Percentiles rank a stretch among this genome's conserved stretches.
Evolutionary conservation across 179 eudicot species (phyloP).

Genomic region (Silene coronaria): DNA sequence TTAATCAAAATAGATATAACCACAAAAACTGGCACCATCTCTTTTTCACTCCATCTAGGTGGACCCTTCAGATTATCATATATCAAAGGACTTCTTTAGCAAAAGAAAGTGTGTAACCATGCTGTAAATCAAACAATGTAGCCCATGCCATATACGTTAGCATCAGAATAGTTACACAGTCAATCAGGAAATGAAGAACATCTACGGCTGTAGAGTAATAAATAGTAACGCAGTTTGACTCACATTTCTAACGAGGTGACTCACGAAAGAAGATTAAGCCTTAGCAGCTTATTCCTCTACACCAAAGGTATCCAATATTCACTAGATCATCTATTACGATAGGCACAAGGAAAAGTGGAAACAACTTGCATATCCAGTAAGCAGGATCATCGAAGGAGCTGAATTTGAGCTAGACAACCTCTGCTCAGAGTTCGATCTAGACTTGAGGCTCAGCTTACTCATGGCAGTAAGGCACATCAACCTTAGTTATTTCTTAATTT

Average conservation of each 20-base stretch:
- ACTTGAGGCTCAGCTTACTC: too few species aligned
- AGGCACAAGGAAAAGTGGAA: too few species aligned
- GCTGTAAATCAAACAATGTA: background rate
- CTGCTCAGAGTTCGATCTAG: too few species aligned
- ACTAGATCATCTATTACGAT: too few species aligned
- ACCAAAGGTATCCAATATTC: too few species aligned
- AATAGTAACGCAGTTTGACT: background rate
- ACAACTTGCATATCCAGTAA: too few species aligned
- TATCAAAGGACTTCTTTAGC: background rate
- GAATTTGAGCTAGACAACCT: too few species aligned
- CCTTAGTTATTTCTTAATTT: too few species aligned
- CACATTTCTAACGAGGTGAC: background rate
- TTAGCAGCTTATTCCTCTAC: background rate
- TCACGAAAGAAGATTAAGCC: conserved; percentile 1
- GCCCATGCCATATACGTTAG: background rate
- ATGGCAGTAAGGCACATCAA: too few species aligned
- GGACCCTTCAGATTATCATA: conserved; percentile 5
- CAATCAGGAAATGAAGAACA: background rate
- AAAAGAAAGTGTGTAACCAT: background rate
- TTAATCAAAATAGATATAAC: background rate
- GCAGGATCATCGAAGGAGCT: too few species aligned
- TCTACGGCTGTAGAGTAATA: background rate
- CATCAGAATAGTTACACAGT: background rate
- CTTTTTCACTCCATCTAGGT: background rate
- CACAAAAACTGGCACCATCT: background rate